phyloP scores from a whole-genome alignment of 2,329 filamentous ascomycete genomes.

The Ascochyta rabiei region DNA sequence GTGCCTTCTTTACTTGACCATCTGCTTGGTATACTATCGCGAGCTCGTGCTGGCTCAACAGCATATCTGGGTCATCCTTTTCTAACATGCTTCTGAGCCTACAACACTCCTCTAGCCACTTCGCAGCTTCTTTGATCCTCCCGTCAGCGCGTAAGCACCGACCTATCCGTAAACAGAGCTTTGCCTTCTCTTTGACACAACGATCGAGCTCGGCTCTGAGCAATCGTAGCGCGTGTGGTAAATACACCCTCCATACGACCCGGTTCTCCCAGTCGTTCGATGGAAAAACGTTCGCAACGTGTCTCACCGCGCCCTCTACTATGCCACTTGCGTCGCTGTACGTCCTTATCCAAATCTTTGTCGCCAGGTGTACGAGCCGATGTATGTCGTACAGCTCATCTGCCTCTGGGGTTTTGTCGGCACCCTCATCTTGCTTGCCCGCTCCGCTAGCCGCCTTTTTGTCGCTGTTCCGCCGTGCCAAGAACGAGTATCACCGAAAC shows the following conservation, averaged over 20 bases:
- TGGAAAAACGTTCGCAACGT: too few species aligned
- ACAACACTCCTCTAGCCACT: slow-evolving; percentile 5
- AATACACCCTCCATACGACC: too few species aligned
- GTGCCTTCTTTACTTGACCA: slow-evolving; percentile 13
- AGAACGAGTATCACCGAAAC: slow-evolving; percentile 4
- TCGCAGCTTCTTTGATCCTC: slow-evolving; percentile 3
- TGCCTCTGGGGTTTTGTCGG: not conserved
- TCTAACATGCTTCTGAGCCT: not conserved
- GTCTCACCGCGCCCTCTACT: too few species aligned
- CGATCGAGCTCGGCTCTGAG: too few species aligned
- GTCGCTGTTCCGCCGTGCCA: slow-evolving; percentile 12
- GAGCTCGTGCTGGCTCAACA: slow-evolving; percentile 10
- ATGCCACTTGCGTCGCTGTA: not conserved
- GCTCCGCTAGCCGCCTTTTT: too few species aligned
- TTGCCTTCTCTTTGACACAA: too few species aligned
- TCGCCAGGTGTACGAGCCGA: slow-evolving; percentile 13
- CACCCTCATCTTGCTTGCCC: too few species aligned
- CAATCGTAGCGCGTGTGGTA: too few species aligned
- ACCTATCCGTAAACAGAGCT: not conserved
- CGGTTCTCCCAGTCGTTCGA: too few species aligned
- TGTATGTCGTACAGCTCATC: slow-evolving; percentile 14
- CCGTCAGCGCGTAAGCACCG: slow-evolving; percentile 6
- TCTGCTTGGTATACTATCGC: slow-evolving; percentile 8
- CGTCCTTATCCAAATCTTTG: slow-evolving; percentile 7
- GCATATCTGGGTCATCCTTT: slow-evolving; percentile 1